A percentile compares a stretch with the other conserved stretches of the same genome.
These are phyloP conservation scores for Sanghuangporus weigelae DNA, from an alignment of 1,284 basidiomycete genomes.

Conservation along the genomic window DNA sequence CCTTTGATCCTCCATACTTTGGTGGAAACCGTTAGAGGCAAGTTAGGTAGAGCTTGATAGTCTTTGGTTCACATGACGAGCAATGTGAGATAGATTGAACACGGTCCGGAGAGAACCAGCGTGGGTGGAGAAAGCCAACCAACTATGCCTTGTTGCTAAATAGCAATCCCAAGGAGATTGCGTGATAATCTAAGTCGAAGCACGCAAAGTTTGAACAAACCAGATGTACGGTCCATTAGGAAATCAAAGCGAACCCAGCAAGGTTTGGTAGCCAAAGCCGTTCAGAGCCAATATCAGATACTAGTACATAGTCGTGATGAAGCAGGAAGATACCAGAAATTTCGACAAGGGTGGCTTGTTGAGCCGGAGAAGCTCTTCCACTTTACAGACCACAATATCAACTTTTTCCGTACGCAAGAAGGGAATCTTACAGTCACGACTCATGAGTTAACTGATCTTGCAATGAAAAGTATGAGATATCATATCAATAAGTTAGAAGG, in stretches of 20 bases:
- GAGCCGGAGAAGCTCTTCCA: no score
- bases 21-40: not conserved
- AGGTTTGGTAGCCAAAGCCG: not conserved
- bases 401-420: no score
- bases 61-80: not conserved
- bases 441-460: not conserved
- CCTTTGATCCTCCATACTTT: not conserved
- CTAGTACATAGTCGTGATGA: no score
- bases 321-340: no score
- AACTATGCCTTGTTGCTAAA: not conserved
- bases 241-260: not conserved
- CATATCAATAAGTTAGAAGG: no score
- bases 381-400: no score
- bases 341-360: no score
- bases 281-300: no score
- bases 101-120: not conserved
- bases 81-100: not conserved
- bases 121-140: not conserved
- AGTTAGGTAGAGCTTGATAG: not conserved
- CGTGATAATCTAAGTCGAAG: not conserved
- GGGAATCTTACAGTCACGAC: not conserved
- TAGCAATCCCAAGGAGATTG: not conserved
- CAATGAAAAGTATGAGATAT: not conserved
- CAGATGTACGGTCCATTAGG: not conserved
- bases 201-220: not conserved